Conservation (phyloP, 2,329 filamentous ascomycete species). For the Leptosphaerulina australis region DNA sequence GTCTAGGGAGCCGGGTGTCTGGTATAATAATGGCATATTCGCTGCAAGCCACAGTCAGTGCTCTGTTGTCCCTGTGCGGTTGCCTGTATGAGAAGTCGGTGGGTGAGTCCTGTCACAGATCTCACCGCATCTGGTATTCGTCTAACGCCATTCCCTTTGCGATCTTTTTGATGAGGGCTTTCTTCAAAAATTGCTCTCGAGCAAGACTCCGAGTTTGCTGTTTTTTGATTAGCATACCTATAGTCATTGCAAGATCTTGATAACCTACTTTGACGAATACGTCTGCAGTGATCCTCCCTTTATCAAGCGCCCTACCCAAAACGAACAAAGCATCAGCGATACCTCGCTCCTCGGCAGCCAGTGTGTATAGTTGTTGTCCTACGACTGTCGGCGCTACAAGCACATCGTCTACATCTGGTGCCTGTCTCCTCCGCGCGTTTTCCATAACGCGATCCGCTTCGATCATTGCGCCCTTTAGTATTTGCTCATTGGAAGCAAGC, state of each 20-base stretch:
- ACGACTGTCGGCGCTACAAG: conserved; percentile 94
- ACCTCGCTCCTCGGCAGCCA: conserved; percentile 87
- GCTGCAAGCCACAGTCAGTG: not conserved
- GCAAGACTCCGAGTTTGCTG: conserved; percentile 71
- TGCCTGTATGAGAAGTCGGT: not conserved
- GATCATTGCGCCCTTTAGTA: conserved; percentile 76
- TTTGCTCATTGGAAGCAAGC: conserved; percentile 76
- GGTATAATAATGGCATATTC: not conserved
- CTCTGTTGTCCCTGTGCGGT: not conserved
- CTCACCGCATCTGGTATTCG: conserved; percentile 42
- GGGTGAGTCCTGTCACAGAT: conserved; percentile 1
- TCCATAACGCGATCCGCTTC: conserved; percentile 80
- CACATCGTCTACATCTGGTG: conserved; percentile 85
- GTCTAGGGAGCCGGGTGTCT: not conserved
- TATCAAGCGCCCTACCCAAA: conserved; percentile 74
- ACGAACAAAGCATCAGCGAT: conserved; percentile 87
- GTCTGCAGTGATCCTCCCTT: conserved; percentile 71
- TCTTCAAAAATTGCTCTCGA: conserved; percentile 82
- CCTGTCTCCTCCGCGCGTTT: conserved; percentile 69
- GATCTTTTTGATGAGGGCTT: conserved; percentile 79
- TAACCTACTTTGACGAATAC: conserved; percentile 72
- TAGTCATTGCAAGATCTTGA: not conserved
- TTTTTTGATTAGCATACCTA: conserved; percentile 20
- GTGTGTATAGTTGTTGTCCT: conserved; percentile 86
- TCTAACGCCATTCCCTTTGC: conserved; percentile 74